phyloP scores from a whole-genome alignment of 2,329 filamentous ascomycete genomes.

The Escovopsis sp. region DNA sequence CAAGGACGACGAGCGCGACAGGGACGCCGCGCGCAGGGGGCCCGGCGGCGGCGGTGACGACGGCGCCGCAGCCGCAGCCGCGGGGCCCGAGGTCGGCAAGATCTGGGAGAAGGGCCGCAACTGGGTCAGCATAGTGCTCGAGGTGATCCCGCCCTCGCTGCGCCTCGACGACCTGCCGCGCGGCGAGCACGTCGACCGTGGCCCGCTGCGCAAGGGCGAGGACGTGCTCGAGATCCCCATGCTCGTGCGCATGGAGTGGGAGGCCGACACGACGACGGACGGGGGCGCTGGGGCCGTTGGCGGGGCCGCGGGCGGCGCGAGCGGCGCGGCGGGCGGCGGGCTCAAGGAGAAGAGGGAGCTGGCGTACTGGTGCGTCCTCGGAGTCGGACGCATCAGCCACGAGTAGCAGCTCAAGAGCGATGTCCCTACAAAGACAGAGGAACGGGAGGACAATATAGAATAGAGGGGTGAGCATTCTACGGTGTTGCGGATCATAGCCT shows the following conservation, averaged over 20 bases:
- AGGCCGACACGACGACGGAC: conserved; percentile 52
- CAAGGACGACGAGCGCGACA: conserved; percentile 32
- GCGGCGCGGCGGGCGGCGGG: conserved; percentile 38
- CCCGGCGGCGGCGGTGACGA: conserved; percentile 26
- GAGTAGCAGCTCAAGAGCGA: conserved; percentile 8
- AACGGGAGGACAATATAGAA: conserved; percentile 3
- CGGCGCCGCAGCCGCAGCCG: neutral
- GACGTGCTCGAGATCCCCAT: conserved; percentile 77
- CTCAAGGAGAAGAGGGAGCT: conserved; percentile 70
- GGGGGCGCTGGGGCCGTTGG: conserved; percentile 44
- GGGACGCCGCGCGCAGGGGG: conserved; percentile 9
- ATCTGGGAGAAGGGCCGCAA: conserved; percentile 92
- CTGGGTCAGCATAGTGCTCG: conserved; percentile 87
- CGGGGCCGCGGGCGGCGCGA: conserved; percentile 41
- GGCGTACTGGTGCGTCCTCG: conserved; percentile 91
- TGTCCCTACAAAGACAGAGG: neutral
- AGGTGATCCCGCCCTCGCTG: conserved; percentile 59
- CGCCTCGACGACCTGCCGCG: conserved; percentile 22
- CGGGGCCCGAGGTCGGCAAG: conserved; percentile 70
- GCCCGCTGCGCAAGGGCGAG: conserved; percentile 42
- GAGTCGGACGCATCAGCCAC: conserved; percentile 63
- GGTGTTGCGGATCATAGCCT: neutral
- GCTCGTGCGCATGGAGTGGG: conserved; percentile 87
- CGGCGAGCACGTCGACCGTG: conserved; percentile 25
- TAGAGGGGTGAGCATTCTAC: neutral